phyloP scores from a whole-genome alignment of 1,284 basidiomycete species.

The Boletus subluridellus region DNA sequence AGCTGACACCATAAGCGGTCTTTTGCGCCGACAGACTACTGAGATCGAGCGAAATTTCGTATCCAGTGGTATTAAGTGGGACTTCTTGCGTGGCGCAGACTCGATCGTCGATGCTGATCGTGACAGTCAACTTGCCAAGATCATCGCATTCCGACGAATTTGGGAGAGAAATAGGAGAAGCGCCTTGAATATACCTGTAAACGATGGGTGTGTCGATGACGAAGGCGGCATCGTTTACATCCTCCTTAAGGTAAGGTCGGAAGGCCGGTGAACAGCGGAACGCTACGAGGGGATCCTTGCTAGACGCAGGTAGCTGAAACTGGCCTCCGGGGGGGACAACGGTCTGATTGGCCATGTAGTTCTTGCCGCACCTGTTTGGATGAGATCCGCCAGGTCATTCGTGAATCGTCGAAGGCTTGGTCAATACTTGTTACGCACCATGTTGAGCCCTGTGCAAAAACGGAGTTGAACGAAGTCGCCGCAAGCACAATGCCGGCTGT shows the following conservation, averaged over 20 bases:
- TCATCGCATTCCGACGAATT: slow-evolving; percentile 1
- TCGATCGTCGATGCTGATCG: slow-evolving; percentile 41
- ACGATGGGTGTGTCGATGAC: slow-evolving; percentile 60
- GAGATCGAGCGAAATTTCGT: slow-evolving; percentile 23
- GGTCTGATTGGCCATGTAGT: slow-evolving; percentile 53
- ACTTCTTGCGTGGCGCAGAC: slow-evolving; percentile 44
- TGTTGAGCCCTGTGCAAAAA: slow-evolving; percentile 18
- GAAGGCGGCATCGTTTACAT: slow-evolving; percentile 41
- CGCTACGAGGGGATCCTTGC: slow-evolving; percentile 53
- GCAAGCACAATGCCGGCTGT: slow-evolving; percentile 2
- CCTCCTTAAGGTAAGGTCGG: slow-evolving; percentile 62
- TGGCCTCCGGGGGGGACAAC: slow-evolving; percentile 56
- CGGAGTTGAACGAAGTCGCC: background rate
- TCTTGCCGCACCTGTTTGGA: slow-evolving; percentile 58
- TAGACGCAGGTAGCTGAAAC: slow-evolving; percentile 51
- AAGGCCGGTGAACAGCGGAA: slow-evolving; percentile 66
- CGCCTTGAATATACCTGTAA: slow-evolving; percentile 45
- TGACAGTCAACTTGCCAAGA: slow-evolving; percentile 36
- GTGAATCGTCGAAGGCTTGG: background rate
- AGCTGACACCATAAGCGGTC: slow-evolving; percentile 22
- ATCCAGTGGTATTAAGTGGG: slow-evolving; percentile 47
- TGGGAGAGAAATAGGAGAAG: slow-evolving; percentile 44
- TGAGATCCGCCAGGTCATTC: background rate
- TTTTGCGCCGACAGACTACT: slow-evolving; percentile 18
- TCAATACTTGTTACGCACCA: slow-evolving; percentile 16